A percentile compares a stretch with the other conserved stretches of the same genome.
Evolutionary conservation across 257 asterid species (phyloP).

Genomic region (Nicotiana benthamiana): DNA sequence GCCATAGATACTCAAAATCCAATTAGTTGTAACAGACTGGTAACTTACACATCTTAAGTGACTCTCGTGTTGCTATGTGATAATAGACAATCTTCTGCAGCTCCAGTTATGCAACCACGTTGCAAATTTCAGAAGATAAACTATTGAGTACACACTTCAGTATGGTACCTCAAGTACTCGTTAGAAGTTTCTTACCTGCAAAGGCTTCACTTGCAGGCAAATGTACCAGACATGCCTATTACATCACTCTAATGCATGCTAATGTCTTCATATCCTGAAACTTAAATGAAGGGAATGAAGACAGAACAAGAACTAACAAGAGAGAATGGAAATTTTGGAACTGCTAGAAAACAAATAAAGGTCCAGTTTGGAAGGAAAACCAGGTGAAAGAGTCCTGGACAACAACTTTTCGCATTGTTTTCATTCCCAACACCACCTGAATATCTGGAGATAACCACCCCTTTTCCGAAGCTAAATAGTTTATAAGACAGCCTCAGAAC

Average conservation of each 20-base stretch:
- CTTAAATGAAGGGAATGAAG: neutral
- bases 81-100: neutral
- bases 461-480: neutral
- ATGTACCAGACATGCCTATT: neutral
- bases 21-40: neutral
- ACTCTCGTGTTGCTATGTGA: neutral
- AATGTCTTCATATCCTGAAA: neutral
- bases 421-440: neutral
- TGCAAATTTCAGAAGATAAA: neutral
- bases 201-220: neutral
- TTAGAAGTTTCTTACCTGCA: neutral
- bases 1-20: neutral
- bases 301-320: neutral
- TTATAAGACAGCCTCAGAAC: neutral
- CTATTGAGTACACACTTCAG: neutral
- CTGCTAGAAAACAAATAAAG: neutral
- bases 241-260: neutral
- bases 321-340: neutral
- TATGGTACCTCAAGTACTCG: neutral
- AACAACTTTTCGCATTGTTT: neutral
- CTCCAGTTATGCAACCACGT: neutral
- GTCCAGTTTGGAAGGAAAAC: neutral
- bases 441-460: neutral
- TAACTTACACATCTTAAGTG: neutral
- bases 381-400: neutral